Base-by-base conservation (phyloP, 2,329 filamentous ascomycete genomes). In the Cercospora zeina region DNA sequence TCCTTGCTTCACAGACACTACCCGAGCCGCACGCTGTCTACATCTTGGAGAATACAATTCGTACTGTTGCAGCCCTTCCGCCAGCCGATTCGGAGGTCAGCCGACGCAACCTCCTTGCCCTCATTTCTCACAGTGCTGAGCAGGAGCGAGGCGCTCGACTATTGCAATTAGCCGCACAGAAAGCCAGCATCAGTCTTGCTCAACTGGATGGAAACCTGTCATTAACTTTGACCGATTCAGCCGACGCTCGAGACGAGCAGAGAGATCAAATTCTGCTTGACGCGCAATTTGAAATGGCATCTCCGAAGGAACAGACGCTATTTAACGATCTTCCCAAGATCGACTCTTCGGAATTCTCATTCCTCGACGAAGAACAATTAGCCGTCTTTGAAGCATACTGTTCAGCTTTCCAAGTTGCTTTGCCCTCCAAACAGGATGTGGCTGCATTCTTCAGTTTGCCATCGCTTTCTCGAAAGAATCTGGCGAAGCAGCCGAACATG, bases 281-380 rank as follows among this genome's bases (percentile, higher is more conserved):
- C 57, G 14, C 54, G 45, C 36, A 58, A 59, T 16, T 54, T 45
- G 10, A 63, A 60, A 62, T 45, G 57, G 27, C 49, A 4, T 7
- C 42, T 27, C 2, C 21, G 36, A 27, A 36, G 14, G 14, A 24
- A 11, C 45, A 45, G 31, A 7, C 64, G 11, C 61, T 65, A 31
- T 57, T 65, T 11, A 55, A 50, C 16, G 21, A 62, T 13, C 49
- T 69, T 21, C 61, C 65, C 2, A 58, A 58, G 42, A 49, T 69
- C 16, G 58, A 62, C 10, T 57, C 58, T 49, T 63, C 62, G 42
- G 39, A 64, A n/a, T 51, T 54, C 11, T 67, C 67, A 3, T 69
- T 69, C 50, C 54, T 69, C 33, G 62, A 64, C 21, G 31, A 36
- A 27, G 27, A 49, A n/a, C 49, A 63, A 13, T n/a, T 61, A n/a